Percentiles rank a stretch among this genome's conserved stretches.
phyloP scores from a whole-genome alignment of 2,329 filamentous ascomycete genomes.

The Microcyclosporella mali region DNA sequence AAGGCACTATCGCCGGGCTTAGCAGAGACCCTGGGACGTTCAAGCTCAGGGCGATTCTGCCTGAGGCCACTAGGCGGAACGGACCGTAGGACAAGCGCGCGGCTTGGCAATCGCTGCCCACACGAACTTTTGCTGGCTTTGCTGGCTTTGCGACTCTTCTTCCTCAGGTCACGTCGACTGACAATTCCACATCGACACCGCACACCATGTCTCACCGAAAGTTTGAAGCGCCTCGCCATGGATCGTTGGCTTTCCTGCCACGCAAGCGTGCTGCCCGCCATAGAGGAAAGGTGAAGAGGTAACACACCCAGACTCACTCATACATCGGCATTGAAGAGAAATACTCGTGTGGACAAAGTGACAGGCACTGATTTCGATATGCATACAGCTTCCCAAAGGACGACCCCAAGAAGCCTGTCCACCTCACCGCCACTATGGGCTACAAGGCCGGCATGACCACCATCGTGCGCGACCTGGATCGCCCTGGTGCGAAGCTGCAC shows the following conservation, averaged over 20 bases:
- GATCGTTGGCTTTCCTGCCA: constrained; percentile 56
- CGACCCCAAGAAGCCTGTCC: constrained; percentile 98
- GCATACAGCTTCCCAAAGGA: constrained; percentile 89
- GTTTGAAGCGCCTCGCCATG: constrained; percentile 89
- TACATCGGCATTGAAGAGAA: background rate
- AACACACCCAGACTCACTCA: constrained; percentile 30
- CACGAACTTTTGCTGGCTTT: too few species aligned
- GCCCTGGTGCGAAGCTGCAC: constrained; percentile 98
- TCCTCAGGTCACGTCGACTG: constrained; percentile 3
- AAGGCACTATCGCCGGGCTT: too few species aligned
- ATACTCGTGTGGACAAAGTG: constrained; percentile 11
- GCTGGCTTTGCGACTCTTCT: background rate
- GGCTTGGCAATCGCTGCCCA: too few species aligned
- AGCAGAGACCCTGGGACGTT: too few species aligned
- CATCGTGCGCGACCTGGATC: constrained; percentile 98
- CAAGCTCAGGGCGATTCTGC: too few species aligned
- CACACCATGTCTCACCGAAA: constrained; percentile 54
- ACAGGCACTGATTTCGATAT: constrained; percentile 3
- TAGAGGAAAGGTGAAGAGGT: constrained; percentile 98
- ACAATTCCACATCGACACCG: constrained; percentile 7
- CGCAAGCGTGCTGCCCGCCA: constrained; percentile 87
- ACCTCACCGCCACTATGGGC: constrained; percentile 91
- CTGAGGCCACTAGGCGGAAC: too few species aligned
- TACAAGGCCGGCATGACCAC: constrained; percentile 99
- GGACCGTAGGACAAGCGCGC: too few species aligned